Evolutionary conservation across 371 early-diverging fungal species (phyloP).

Genomic region (Mucor lusitanicus): DNA sequence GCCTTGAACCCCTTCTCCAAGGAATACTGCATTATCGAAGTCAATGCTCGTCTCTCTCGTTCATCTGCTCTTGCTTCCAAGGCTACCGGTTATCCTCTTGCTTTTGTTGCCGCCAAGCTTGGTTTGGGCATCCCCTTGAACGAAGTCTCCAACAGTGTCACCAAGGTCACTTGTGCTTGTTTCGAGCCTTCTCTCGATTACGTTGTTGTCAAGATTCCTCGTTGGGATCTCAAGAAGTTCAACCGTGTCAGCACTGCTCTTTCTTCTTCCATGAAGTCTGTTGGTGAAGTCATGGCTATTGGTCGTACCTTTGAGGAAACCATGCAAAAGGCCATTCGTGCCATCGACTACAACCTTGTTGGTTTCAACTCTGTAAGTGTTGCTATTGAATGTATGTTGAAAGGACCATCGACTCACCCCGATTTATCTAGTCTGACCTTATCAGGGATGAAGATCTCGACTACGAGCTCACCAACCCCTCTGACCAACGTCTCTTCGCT

Average conservation of each 20-base stretch:
- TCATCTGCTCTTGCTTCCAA: conserved; percentile 92
- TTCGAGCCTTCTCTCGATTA: conserved; percentile 96
- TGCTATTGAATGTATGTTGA: background rate
- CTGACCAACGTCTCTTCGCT: conserved; percentile 90
- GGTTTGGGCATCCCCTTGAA: conserved; percentile 90
- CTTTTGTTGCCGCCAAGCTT: conserved; percentile 97
- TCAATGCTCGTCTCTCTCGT: conserved; percentile 95
- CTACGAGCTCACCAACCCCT: conserved; percentile 81
- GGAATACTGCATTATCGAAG: conserved; percentile 96
- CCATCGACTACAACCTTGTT: conserved; percentile 84
- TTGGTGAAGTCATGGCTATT: conserved; percentile 97
- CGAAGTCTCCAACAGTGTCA: conserved; percentile 88
- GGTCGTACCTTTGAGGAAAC: conserved; percentile 96
- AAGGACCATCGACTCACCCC: background rate
- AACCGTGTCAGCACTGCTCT: conserved; percentile 86
- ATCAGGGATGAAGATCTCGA: conserved; percentile 60
- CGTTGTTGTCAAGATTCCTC: conserved; percentile 92
- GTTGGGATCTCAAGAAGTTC: conserved; percentile 97
- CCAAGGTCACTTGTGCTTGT: conserved; percentile 92
- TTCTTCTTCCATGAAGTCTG: conserved; percentile 91
- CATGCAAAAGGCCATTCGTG: conserved; percentile 93
- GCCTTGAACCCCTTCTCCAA: conserved; percentile 91
- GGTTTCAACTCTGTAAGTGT: conserved; percentile 73
- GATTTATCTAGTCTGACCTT: background rate
- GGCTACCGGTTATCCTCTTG: conserved; percentile 97